Base-by-base conservation (phyloP, 139 green algal genomes). In the Marvania coccoides region DNA sequence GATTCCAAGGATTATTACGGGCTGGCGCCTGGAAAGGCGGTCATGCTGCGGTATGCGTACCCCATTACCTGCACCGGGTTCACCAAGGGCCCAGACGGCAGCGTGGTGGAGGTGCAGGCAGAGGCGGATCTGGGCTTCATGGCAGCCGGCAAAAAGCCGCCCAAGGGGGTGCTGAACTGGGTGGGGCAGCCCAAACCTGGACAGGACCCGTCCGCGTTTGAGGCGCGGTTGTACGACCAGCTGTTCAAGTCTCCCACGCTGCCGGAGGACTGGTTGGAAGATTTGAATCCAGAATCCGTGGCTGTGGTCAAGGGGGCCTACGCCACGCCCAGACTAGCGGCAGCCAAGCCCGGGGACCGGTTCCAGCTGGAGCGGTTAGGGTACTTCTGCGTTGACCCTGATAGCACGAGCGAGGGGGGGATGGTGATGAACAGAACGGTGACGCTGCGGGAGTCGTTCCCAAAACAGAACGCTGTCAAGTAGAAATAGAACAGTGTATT, bases 111-210 rank as follows among this genome's bases (percentile, higher is more conserved):
- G 73, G 58, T 97, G 47, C 48, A 75, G 46, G 87, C 74, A 5
- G 74, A 77, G 23, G 77, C 81, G 36, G 84, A 86, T 36, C 47
- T 62, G 1, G 68, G 72, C 39, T 75, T 73, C 63, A 75, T n/a
- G n/a, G n/a, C n/a, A n/a, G 69, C 73, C 7, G 71, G 75, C 6
- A 75, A 76, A 13, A 94, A 93, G 75, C 83, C 87, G 8, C 89
- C 91, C 39, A 97, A 97, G 84, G 94, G 94, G 7, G 89, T 97
- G 36, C 79, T 99, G 55, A 95, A 97, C 78, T 99, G 94, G 94
- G 90, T 98, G 26, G 84, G 71, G 5, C 76, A 95, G 79, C 83
- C 90, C 3, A 36, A 15, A 34, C 81, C 88, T 0, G 90, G 87
- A 1, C 23, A 77, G 61, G 74, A 89, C 35, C 87, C 89, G 4